These are phyloP conservation scores for Ganoderma sinense DNA, from an alignment of 1,284 basidiomycete genomes.

Conservation along the genomic window DNA sequence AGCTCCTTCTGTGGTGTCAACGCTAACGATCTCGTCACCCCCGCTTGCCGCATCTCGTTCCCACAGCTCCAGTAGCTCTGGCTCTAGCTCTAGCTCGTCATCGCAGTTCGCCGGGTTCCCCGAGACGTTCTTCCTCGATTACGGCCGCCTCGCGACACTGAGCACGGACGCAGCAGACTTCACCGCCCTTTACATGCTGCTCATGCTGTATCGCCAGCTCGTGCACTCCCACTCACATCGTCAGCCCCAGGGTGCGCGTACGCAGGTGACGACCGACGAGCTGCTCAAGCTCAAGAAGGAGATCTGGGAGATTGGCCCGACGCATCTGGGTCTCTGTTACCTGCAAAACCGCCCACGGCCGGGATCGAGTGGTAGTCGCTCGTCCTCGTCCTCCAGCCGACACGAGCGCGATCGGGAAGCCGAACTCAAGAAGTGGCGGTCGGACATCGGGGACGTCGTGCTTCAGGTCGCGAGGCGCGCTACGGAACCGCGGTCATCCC, in stretches of 20 bases:
- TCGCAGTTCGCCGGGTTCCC: slow-evolving; percentile 58
- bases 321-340: slow-evolving; percentile 64
- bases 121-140: slow-evolving; percentile 88
- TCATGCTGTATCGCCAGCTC: slow-evolving; percentile 83
- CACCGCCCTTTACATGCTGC: slow-evolving; percentile 80
- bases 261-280: slow-evolving; percentile 46
- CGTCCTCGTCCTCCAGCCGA: slow-evolving; percentile 14
- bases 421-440: slow-evolving; percentile 47
- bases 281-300: slow-evolving; percentile 74
- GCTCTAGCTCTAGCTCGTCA: slow-evolving; percentile 36
- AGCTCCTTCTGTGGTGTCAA: slow-evolving; percentile 10
- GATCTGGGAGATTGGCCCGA: slow-evolving; percentile 77
- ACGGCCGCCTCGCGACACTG: slow-evolving; percentile 73
- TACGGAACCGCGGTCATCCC: slow-evolving; percentile 30
- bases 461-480: slow-evolving; percentile 46
- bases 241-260: slow-evolving; percentile 12
- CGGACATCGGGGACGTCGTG: slow-evolving; percentile 46
- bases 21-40: slow-evolving; percentile 33
- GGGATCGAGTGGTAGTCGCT: slow-evolving; percentile 19
- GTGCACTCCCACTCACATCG: slow-evolving; percentile 48
- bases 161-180: slow-evolving; percentile 81
- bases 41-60: slow-evolving; percentile 43
- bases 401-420: slow-evolving; percentile 33
- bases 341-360: slow-evolving; percentile 37
- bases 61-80: slow-evolving; percentile 37